A percentile compares a stretch with the other conserved stretches of the same genome.
phyloP scores from a whole-genome alignment of 148 eudicot species.

The Amaranthus cruentus region DNA sequence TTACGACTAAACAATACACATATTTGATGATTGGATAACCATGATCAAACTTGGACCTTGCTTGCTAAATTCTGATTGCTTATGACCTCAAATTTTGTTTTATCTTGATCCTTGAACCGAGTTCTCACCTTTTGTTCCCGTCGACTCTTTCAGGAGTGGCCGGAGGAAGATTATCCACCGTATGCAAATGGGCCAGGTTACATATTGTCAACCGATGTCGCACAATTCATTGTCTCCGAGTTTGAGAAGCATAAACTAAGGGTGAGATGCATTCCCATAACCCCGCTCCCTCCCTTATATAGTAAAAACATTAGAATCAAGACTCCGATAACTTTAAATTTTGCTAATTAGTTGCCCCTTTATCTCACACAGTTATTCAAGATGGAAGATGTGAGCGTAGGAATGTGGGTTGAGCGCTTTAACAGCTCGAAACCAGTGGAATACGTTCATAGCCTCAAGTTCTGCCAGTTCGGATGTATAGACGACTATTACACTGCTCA shows the following conservation, averaged over 20 bases:
- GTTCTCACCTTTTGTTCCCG: conserved; percentile 9
- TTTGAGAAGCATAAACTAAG: conserved; percentile 69
- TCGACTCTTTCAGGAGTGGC: conserved; percentile 70
- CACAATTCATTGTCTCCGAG: conserved; percentile 56
- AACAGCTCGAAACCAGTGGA: conserved; percentile 54
- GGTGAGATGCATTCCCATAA: conserved; percentile 31
- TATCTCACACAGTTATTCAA: conserved; percentile 68
- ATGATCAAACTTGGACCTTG: too few relatives aligned
- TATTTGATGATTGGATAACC: too few relatives aligned
- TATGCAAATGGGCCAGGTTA: conserved; percentile 99
- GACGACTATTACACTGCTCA: conserved; percentile 81
- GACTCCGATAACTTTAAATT: not conserved
- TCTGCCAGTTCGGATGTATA: conserved; percentile 83
- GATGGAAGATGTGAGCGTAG: conserved; percentile 99
- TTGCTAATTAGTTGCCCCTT: not conserved
- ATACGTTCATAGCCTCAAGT: conserved; percentile 70
- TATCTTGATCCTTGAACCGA: too few relatives aligned
- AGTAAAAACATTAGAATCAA: not conserved
- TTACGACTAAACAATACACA: too few relatives aligned
- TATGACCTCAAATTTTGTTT: too few relatives aligned
- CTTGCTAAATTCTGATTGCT: too few relatives aligned
- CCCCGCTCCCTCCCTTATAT: not conserved
- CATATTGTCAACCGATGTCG: conserved; percentile 77
- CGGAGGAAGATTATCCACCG: conserved; percentile 86
- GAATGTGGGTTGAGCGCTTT: conserved; percentile 93